Percentiles rank a stretch among this genome's conserved stretches.
phyloP scores from a whole-genome alignment of 805 yeast species.

The Yueomyces sinensis region DNA sequence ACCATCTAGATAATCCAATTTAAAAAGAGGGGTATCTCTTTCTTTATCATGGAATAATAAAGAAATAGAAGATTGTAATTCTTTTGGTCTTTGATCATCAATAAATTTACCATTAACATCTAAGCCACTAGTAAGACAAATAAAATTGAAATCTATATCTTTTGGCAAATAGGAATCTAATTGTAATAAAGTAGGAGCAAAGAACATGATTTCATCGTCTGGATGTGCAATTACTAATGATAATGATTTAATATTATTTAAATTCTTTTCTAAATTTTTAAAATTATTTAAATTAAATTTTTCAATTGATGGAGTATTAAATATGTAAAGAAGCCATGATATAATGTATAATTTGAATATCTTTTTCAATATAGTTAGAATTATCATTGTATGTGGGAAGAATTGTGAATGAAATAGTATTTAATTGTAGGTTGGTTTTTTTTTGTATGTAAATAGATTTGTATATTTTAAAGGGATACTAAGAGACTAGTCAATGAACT shows the following conservation, averaged over 20 bases:
- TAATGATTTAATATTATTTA: not conserved
- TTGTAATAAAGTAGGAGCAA: slow-evolving; percentile 45
- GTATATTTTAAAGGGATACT: no score
- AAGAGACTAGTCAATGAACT: no score
- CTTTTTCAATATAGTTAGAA: no score
- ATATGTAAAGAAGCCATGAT: not conserved
- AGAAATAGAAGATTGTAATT: slow-evolving; percentile 29
- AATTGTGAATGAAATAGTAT: no score
- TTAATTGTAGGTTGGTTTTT: no score
- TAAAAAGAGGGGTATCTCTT: slow-evolving; percentile 8
- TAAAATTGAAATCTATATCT: slow-evolving; percentile 30
- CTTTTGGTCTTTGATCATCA: slow-evolving; percentile 50
- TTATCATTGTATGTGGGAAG: no score
- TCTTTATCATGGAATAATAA: slow-evolving; percentile 7
- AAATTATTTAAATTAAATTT: not conserved
- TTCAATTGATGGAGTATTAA: not conserved
- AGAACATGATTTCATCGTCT: slow-evolving; percentile 97
- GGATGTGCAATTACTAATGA: slow-evolving; percentile 76
- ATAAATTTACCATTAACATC: slow-evolving; percentile 46
- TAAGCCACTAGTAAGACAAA: slow-evolving; percentile 63
- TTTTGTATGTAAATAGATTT: no score
- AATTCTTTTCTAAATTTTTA: not conserved
- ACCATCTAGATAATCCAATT: slow-evolving; percentile 46
- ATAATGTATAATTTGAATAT: not conserved
- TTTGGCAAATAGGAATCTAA: slow-evolving; percentile 8